phyloP scores from a whole-genome alignment of 2,329 filamentous ascomycete species.

The Torrubiellomyces zombiae region DNA sequence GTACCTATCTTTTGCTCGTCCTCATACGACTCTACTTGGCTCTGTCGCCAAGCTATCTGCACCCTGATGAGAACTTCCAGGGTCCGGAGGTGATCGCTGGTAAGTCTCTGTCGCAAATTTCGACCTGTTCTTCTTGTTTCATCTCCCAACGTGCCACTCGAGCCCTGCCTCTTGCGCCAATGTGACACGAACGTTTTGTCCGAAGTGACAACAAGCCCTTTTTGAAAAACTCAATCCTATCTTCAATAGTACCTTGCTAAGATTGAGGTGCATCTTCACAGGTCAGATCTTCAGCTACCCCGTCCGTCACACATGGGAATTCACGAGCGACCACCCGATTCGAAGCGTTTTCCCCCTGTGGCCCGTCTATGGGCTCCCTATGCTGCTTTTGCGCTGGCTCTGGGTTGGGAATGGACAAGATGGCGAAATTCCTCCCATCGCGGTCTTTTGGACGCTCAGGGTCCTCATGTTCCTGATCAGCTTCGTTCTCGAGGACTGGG shows the following conservation, averaged over 20 bases:
- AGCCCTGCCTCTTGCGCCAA: too few relatives aligned
- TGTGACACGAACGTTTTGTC: too few relatives aligned
- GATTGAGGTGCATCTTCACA: too few relatives aligned
- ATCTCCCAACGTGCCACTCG: too few relatives aligned
- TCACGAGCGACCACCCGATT: conserved; percentile 72
- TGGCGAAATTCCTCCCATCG: conserved; percentile 61
- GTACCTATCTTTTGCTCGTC: conserved; percentile 70
- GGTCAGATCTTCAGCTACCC: conserved; percentile 89
- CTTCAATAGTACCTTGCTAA: too few relatives aligned
- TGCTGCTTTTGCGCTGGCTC: conserved; percentile 83
- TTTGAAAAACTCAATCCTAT: too few relatives aligned
- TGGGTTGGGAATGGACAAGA: conserved; percentile 72
- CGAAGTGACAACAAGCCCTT: too few relatives aligned
- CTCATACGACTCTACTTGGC: conserved; percentile 87
- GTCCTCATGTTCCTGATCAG: conserved; percentile 86
- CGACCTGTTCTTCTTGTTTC: too few relatives aligned
- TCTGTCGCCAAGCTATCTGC: conserved; percentile 85
- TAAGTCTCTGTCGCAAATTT: conserved; percentile 42
- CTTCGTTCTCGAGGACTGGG: conserved; percentile 97
- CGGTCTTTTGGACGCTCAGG: conserved; percentile 79
- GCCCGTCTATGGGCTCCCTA: conserved; percentile 85
- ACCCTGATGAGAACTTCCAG: conserved; percentile 98
- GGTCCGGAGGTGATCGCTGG: conserved; percentile 93
- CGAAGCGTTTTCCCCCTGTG: conserved; percentile 94
- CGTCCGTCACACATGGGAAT: conserved; percentile 86